Evolutionary conservation across 768 basidiomycete genomes (phyloP).

Genomic region (Macrolepiota albuminosa): DNA sequence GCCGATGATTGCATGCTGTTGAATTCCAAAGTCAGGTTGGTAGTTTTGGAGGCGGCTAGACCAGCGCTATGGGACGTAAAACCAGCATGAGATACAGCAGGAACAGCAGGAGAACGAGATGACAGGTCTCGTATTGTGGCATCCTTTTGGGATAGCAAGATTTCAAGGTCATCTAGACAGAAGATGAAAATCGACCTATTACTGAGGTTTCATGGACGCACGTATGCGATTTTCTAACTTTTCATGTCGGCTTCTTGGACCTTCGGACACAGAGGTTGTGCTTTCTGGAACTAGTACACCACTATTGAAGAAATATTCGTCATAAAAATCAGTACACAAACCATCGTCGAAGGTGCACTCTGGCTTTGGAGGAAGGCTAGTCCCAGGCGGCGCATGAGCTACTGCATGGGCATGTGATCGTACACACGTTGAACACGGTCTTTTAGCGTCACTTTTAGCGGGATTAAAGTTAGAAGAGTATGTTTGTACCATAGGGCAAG

Average conservation of each 20-base stretch:
- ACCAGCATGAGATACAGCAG: constrained; percentile 1
- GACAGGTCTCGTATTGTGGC: constrained; percentile 14
- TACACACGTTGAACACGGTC: constrained; percentile 74
- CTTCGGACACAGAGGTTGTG: constrained; percentile 33
- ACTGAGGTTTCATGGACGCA: constrained; percentile 26
- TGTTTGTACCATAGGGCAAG: constrained; percentile 7
- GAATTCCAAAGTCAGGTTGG: background rate
- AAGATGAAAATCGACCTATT: background rate
- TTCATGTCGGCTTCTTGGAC: constrained; percentile 58
- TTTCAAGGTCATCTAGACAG: constrained; percentile 59
- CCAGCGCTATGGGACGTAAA: background rate
- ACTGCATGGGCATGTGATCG: constrained; percentile 70
- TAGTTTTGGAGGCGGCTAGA: background rate
- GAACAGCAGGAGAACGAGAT: constrained; percentile 3
- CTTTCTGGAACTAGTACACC: constrained; percentile 36
- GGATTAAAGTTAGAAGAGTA: background rate
- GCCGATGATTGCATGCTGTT: constrained; percentile 6
- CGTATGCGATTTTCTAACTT: constrained; percentile 65
- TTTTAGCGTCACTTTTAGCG: constrained; percentile 58
- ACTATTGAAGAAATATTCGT: background rate
- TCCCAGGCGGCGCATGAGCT: constrained; percentile 56
- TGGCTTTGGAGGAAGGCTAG: constrained; percentile 46
- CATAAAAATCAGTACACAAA: constrained; percentile 16
- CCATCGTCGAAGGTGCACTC: constrained; percentile 80
- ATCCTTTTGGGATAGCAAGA: constrained; percentile 58